Percentiles rank a stretch among this genome's conserved stretches.
Conservation (phyloP, 1,139 yeast species). For the Cylindricascospora bacillispora region DNA sequence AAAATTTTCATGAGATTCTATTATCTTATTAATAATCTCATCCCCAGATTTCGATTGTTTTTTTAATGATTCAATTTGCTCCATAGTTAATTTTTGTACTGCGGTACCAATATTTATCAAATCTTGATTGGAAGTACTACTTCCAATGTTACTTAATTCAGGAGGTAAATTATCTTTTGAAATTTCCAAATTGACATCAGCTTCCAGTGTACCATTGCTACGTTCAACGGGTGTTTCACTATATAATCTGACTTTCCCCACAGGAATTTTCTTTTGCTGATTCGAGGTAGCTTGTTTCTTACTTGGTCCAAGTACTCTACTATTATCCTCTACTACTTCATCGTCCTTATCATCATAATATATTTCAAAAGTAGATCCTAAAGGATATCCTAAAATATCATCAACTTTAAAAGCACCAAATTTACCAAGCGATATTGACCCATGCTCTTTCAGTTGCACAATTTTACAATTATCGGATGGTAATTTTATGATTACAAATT, state of each 20-base stretch:
- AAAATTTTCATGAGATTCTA: slow-evolving; percentile 74
- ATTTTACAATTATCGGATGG: slow-evolving; percentile 76
- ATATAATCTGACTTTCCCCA: slow-evolving; percentile 16
- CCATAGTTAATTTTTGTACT: slow-evolving; percentile 60
- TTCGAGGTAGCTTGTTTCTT: slow-evolving; percentile 16
- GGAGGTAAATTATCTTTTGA: slow-evolving; percentile 16
- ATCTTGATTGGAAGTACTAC: slow-evolving; percentile 55
- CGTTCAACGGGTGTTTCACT: slow-evolving; percentile 1
- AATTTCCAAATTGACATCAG: slow-evolving; percentile 13
- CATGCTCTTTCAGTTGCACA: slow-evolving; percentile 47
- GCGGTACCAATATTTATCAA: slow-evolving; percentile 62
- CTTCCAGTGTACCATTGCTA: slow-evolving; percentile 2
- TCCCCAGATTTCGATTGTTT: slow-evolving; percentile 61
- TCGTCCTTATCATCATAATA: slow-evolving; percentile 32
- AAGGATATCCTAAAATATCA: slow-evolving; percentile 66
- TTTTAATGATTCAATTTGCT: slow-evolving; percentile 73
- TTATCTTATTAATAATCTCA: slow-evolving; percentile 67
- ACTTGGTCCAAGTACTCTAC: slow-evolving; percentile 8
- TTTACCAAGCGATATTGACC: slow-evolving; percentile 66
- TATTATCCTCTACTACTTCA: slow-evolving; percentile 16
- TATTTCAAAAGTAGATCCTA: slow-evolving; percentile 85
- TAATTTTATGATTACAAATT: slow-evolving; percentile 47
- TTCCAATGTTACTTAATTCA: slow-evolving; percentile 27
- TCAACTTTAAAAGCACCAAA: slow-evolving; percentile 76
- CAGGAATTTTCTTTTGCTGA: slow-evolving; percentile 13